Evolutionary conservation across 805 yeast species (phyloP).

Genomic region (Kazachstania bromeliacearum): DNA sequence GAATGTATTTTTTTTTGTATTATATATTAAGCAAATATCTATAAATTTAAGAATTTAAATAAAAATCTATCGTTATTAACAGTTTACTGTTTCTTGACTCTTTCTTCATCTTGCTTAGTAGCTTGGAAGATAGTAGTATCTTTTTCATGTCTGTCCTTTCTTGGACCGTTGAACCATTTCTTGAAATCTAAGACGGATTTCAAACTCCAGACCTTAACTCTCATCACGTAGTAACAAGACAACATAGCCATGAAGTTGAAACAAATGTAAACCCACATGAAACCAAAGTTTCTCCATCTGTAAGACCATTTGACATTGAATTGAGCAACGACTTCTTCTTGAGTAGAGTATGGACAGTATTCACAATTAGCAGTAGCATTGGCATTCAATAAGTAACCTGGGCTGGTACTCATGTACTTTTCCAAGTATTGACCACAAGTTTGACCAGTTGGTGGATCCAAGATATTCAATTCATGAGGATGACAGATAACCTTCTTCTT

Average conservation of each 20-base stretch:
- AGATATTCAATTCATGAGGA: constrained; percentile 29
- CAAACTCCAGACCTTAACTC: constrained; percentile 32
- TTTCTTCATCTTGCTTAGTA: constrained; percentile 33
- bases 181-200: constrained; percentile 30
- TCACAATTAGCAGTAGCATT: constrained; percentile 44
- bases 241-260: constrained; percentile 36
- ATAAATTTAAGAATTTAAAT: not conserved
- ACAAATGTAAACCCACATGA: constrained; percentile 37
- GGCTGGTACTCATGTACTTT: constrained; percentile 26
- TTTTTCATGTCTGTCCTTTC: constrained; percentile 40
- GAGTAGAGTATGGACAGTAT: constrained; percentile 48
- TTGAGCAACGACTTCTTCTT: constrained; percentile 49
- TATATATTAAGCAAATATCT: not conserved
- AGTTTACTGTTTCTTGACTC: constrained; percentile 16
- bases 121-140: constrained; percentile 36
- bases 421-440: constrained; percentile 41
- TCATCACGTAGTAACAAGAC: constrained; percentile 28
- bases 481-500: constrained; percentile 32
- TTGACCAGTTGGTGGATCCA: constrained; percentile 38
- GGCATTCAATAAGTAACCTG: constrained; percentile 39
- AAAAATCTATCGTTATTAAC: not conserved
- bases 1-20: too few species aligned
- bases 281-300: constrained; percentile 62
- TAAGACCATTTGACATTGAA: constrained; percentile 34
- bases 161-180: constrained; percentile 35